Evolutionary conservation across 2,329 filamentous ascomycete genomes (phyloP).

Genomic region (Venturia pyrina): DNA sequence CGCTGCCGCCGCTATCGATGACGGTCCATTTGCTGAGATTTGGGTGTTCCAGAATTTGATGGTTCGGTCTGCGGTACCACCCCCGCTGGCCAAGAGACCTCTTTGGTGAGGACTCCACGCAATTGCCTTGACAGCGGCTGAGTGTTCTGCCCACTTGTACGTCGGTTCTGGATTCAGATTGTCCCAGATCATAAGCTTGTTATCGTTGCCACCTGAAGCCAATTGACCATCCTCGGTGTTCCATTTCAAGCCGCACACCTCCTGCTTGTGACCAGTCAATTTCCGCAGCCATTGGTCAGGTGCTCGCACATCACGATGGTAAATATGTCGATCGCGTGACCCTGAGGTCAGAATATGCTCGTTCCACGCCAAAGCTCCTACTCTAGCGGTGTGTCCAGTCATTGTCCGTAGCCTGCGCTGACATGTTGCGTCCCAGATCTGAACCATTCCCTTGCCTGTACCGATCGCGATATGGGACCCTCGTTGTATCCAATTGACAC

Average conservation of each 20-base stretch:
- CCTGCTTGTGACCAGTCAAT: slow-evolving; percentile 90
- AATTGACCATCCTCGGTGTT: slow-evolving; percentile 93
- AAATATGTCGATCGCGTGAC: slow-evolving; percentile 85
- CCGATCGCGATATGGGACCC: slow-evolving; percentile 94
- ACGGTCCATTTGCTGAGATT: slow-evolving; percentile 48
- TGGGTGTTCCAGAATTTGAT: slow-evolving; percentile 98
- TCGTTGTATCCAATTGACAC: slow-evolving; percentile 96
- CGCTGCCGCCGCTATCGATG: slow-evolving; percentile 15
- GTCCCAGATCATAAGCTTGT: slow-evolving; percentile 98
- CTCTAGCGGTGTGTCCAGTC: slow-evolving; percentile 89
- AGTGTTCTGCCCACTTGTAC: slow-evolving; percentile 91
- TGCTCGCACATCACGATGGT: slow-evolving; percentile 87
- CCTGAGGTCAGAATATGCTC: slow-evolving; percentile 94
- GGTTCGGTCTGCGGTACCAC: slow-evolving; percentile 86
- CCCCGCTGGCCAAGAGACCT: slow-evolving; percentile 86
- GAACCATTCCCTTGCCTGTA: slow-evolving; percentile 85
- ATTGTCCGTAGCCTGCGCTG: slow-evolving; percentile 81
- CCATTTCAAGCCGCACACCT: slow-evolving; percentile 94
- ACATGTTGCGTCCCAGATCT: slow-evolving; percentile 94
- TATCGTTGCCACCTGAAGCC: slow-evolving; percentile 94
- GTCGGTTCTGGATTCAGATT: slow-evolving; percentile 85
- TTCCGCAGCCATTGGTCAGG: slow-evolving; percentile 84
- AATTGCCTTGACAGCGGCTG: slow-evolving; percentile 93
- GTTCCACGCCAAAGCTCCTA: slow-evolving; percentile 94
- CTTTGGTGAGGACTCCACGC: slow-evolving; percentile 96